Conservation (phyloP, 75 land plant genomes). For the Cupressus sempervirens region DNA sequence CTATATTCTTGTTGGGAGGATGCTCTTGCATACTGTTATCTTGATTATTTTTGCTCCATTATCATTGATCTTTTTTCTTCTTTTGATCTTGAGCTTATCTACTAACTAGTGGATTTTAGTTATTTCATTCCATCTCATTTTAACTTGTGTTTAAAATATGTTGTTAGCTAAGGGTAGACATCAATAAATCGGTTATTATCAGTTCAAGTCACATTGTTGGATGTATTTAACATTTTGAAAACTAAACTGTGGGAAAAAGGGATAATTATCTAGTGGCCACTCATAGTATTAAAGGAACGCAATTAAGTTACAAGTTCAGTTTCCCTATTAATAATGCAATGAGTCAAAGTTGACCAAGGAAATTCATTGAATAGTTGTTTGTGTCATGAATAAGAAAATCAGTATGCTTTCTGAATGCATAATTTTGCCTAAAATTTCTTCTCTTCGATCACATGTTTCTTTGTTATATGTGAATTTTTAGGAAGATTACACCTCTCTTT, state of each 20-base stretch:
- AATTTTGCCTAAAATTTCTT: not conserved
- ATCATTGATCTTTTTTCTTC: not conserved
- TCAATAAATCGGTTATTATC: not conserved
- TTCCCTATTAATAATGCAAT: not conserved
- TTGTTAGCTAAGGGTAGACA: not conserved
- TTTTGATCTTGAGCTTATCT: too few species aligned
- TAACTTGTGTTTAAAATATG: too few species aligned
- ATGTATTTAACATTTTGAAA: not conserved
- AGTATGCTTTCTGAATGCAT: not conserved
- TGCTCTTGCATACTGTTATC: not conserved
- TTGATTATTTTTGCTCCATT: not conserved
- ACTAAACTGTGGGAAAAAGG: not conserved
- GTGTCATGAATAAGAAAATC: not conserved
- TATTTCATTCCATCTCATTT: too few species aligned
- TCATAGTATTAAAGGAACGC: not conserved
- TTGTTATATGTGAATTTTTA: not conserved
- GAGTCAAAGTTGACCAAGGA: not conserved
- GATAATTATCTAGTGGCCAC: not conserved
- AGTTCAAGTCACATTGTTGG: not conserved
- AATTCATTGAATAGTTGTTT: not conserved
- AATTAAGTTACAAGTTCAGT: not conserved
- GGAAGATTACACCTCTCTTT: not conserved
- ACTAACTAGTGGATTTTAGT: not conserved
- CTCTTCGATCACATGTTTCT: not conserved
- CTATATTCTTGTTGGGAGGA: not conserved